Evolutionary conservation across 257 asterid species (phyloP), one percentile per base, ranked within the genome.

Genomic region (Primulina eburnea): DNA sequence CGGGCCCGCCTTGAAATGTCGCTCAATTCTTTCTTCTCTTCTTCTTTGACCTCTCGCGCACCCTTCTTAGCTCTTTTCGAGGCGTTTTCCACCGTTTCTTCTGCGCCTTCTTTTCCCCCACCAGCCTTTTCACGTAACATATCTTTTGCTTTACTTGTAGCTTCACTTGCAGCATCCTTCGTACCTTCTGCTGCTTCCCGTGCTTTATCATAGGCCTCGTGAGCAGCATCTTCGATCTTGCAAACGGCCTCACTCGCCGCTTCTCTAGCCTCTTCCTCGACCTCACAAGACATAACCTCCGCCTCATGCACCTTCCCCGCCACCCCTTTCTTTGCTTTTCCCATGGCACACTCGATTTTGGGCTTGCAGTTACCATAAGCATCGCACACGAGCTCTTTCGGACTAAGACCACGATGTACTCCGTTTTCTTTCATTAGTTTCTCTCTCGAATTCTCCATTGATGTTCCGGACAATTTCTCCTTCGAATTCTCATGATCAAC

Each of bases 381-480:
- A 68, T 86, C 91, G 55, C 89, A 83, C 18, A 81, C 85, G 38
- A 86, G 82, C 82, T 86, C 88, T 17, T 65, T 57, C 7, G 87
- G 77, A 26, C 73, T 70, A 30, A 73, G 74, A 18, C 29, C 34
- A 5, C 7, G 53, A n/a, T 47, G 60, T 47, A 4, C 10, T 62
- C 34, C 79, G 4, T 28, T 18, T 9, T 20, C 68, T 63, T 63
- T 40, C 43, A 75, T 21, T 60, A 50, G 7, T 47, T 33, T 26
- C 33, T 60, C 73, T 28, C 30, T 28, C 30, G 30, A 28, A 28
- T 28, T 28, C 30, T 28, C 30, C 30, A 3, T 28, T 28, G 30
- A 28, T 28, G 30, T 72, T 59, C 60, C 35, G 33, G 37, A 6
- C 7, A 33, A 33, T 33, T 6, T 33, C 30, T 28, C 30, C 30